Evolutionary conservation across 2,329 filamentous ascomycete genomes (phyloP), one percentile per base, ranked within the genome.

Genomic region (Diaporthe sp.): DNA sequence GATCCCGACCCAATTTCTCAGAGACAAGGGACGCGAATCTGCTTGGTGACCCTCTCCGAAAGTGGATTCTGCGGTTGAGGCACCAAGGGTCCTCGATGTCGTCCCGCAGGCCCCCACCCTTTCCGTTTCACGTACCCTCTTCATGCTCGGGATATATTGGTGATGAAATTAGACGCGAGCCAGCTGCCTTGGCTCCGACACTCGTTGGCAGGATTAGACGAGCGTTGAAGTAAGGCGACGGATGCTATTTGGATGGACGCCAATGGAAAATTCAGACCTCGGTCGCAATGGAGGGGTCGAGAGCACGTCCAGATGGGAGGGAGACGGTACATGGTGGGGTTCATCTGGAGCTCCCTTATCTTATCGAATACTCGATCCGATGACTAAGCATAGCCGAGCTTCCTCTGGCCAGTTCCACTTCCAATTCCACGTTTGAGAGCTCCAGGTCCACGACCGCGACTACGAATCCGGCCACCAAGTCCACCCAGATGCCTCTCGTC

Each of bases 401-500:
- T 3, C 28, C 30, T 25, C 30, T 50, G 42, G 28, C 64, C 64
- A 52, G 45, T 22, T 40, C 64, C 64, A 28, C 45, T 50, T 66
- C 28, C 40, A 50, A 33, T 35, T 35, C 60, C 28, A 50, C 12
- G 28, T 47, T 17, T 50, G 28, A 50, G 42, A 35, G 30, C 42
- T 50, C 30, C 42, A 25, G 22, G 2, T 33, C 17, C 28, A 50
- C 22, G 42, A 45, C 35, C 28, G 9, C 38, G 55, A 45, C 45
- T 57, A 22, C 64, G 33, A 54, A 50, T 33, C 25, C n/a, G 17
- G 15, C 40, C 52, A 60, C 60, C 9, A 15, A 17, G 28, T 50
- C 28, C 45, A 25, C 42, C 42, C 42, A 50, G 42, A 82, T 81
- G 80, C 81, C 81, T 30, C 80, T 81, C 30, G 76, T 81, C 76